Evolutionary conservation across 495 filamentous ascomycete species (phyloP).

Genomic region (Xanthoparmelia taractica): DNA sequence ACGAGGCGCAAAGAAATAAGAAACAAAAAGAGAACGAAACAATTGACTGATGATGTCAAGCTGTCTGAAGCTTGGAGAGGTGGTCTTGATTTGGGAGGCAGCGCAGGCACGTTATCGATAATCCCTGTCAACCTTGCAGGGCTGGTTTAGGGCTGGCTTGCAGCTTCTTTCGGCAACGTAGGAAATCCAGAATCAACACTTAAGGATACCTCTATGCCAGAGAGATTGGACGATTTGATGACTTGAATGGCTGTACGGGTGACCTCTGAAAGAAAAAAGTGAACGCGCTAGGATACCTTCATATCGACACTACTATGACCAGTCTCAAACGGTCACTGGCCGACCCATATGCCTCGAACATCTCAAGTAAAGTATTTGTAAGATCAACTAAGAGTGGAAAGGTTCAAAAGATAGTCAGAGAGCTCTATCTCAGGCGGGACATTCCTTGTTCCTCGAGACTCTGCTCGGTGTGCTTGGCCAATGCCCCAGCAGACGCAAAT

Average conservation of each 20-base stretch:
- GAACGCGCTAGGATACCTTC: too few relatives aligned
- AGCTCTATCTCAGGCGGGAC: conserved; percentile 91
- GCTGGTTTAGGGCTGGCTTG: not conserved
- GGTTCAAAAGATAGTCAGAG: conserved; percentile 95
- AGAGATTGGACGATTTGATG: not conserved
- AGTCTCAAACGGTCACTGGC: conserved; percentile 73
- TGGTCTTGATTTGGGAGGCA: not conserved
- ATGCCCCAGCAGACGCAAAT: conserved; percentile 67
- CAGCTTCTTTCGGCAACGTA: not conserved
- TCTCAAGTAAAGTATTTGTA: conserved; percentile 88
- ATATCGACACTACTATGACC: conserved; percentile 61
- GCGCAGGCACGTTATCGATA: not conserved
- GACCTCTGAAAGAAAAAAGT: not conserved
- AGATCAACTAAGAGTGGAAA: conserved; percentile 89
- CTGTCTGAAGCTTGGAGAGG: not conserved
- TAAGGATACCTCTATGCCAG: not conserved
- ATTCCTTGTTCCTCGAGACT: conserved; percentile 94
- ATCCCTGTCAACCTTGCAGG: not conserved
- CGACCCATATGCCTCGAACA: conserved; percentile 64
- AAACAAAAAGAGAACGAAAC: not conserved
- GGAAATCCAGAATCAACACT: not conserved
- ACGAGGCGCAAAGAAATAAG: not conserved
- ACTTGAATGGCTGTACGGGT: not conserved
- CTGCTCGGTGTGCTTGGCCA: conserved; percentile 62
- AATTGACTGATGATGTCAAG: too few relatives aligned